These are phyloP conservation scores for Diatrype stigma DNA, from an alignment of 2,329 filamentous ascomycete species.

Conservation along the genomic window DNA sequence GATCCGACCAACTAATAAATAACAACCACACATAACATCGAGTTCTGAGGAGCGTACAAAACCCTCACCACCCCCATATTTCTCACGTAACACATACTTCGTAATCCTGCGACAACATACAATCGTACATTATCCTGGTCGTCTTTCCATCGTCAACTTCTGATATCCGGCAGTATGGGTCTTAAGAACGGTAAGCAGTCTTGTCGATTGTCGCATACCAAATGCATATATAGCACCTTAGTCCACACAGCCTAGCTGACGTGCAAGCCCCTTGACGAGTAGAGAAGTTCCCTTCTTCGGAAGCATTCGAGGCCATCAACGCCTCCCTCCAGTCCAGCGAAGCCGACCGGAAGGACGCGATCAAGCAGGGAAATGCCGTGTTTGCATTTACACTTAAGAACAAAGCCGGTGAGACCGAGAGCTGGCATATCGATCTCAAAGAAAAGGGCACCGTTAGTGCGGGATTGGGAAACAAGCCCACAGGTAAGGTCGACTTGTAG, in stretches of 20 bases:
- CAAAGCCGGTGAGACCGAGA: constrained; percentile 68
- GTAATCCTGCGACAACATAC: constrained; percentile 3
- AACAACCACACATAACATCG: too few relatives aligned
- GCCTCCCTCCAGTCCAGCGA: constrained; percentile 63
- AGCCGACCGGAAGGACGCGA: constrained; percentile 72
- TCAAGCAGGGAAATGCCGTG: constrained; percentile 82
- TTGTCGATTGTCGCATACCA: not conserved
- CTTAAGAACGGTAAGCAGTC: constrained; percentile 63
- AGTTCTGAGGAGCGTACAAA: constrained; percentile 8
- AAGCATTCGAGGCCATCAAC: constrained; percentile 86
- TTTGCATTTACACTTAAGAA: constrained; percentile 96
- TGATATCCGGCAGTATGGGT: constrained; percentile 52
- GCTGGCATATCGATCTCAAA: constrained; percentile 96
- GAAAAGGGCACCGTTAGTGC: constrained; percentile 77
- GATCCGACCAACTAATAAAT: too few relatives aligned
- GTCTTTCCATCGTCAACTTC: not conserved
- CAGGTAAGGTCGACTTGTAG: constrained; percentile 53
- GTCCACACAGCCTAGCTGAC: not conserved
- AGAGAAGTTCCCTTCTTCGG: constrained; percentile 86
- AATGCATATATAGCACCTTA: not conserved
- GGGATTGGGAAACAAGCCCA: constrained; percentile 76
- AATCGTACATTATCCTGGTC: not conserved
- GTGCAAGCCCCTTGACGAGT: constrained; percentile 6
- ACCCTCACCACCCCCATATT: constrained; percentile 2
- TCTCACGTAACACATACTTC: too few relatives aligned